Conservation (phyloP, 2,329 filamentous ascomycete species). For the Colletotrichum ledebouriae region DNA sequence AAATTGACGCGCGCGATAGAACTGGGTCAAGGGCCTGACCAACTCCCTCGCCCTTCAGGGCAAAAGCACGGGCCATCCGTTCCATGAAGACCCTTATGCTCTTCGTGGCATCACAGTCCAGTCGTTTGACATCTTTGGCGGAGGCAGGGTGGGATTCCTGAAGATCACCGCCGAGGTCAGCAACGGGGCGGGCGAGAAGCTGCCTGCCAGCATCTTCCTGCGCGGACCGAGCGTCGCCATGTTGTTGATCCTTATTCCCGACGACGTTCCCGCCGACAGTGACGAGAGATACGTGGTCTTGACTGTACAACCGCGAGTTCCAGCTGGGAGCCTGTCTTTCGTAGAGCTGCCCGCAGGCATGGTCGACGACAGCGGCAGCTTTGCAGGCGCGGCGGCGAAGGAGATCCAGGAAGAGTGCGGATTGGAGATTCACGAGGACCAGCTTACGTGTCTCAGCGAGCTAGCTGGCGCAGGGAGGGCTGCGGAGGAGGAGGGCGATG, state of each 20-base stretch:
- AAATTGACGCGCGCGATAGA: conserved; percentile 49
- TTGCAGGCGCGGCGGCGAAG: conserved; percentile 69
- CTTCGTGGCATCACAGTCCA: conserved; percentile 66
- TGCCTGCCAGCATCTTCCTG: conserved; percentile 69
- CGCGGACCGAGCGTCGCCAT: conserved; percentile 73
- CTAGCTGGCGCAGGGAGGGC: conserved; percentile 53
- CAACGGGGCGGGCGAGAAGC: conserved; percentile 61
- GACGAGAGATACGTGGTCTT: conserved; percentile 69
- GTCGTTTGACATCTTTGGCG: conserved; percentile 66
- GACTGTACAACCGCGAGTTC: conserved; percentile 70
- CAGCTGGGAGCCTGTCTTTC: conserved; percentile 67
- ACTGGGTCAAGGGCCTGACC: conserved; percentile 63
- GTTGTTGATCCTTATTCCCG: conserved; percentile 68
- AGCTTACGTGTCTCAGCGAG: conserved; percentile 66
- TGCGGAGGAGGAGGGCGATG: conserved; percentile 47
- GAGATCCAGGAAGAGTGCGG: conserved; percentile 74
- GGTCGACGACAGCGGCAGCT: conserved; percentile 67
- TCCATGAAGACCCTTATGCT: conserved; percentile 66
- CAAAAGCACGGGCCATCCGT: conserved; percentile 59
- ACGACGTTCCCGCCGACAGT: conserved; percentile 56
- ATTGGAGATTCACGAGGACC: conserved; percentile 61
- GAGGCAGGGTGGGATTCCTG: conserved; percentile 65
- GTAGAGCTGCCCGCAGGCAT: conserved; percentile 71
- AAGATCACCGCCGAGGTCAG: conserved; percentile 65
- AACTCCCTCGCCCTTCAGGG: conserved; percentile 62